Evolutionary conservation across 176 grass and related monocot genomes (phyloP).

Genomic region (Triticum aestivum): DNA sequence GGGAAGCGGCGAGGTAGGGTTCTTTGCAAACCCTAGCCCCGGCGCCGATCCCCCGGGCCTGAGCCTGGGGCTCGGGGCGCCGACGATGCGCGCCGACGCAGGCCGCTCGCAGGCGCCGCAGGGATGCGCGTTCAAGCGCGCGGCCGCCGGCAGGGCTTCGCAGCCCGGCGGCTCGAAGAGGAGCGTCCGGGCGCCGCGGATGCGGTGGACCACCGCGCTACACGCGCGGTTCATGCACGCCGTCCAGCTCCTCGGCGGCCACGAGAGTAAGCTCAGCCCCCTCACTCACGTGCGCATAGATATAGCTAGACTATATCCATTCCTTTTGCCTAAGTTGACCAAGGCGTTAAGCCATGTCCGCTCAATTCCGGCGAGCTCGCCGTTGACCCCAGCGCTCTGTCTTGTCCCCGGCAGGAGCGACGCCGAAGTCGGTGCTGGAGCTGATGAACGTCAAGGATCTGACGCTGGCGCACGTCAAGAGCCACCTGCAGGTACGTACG

Average conservation of each 20-base stretch:
- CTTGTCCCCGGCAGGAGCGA: slow-evolving; percentile 65
- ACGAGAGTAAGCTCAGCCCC: slow-evolving; percentile 65
- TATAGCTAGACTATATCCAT: background rate
- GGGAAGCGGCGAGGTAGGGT: slow-evolving; percentile 39
- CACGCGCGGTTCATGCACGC: slow-evolving; percentile 92
- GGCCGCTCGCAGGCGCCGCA: slow-evolving; percentile 33
- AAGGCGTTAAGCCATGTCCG: background rate
- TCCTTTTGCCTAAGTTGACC: background rate
- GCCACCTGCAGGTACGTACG: slow-evolving; percentile 87
- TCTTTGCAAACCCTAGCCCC: slow-evolving; percentile 51
- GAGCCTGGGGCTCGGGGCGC: slow-evolving; percentile 41
- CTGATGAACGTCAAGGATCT: slow-evolving; percentile 99
- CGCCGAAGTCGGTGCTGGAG: slow-evolving; percentile 97
- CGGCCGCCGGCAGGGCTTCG: background rate
- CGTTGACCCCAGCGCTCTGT: background rate
- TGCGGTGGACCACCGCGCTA: slow-evolving; percentile 93
- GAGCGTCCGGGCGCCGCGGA: slow-evolving; percentile 78
- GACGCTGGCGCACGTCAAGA: slow-evolving; percentile 97
- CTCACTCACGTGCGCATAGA: background rate
- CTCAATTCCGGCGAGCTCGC: slow-evolving; percentile 28
- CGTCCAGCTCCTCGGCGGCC: slow-evolving; percentile 95
- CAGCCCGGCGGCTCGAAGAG: slow-evolving; percentile 48
- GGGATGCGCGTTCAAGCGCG: slow-evolving; percentile 66
- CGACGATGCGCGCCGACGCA: background rate
- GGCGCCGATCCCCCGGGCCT: slow-evolving; percentile 37